Percentiles rank a stretch among this genome's conserved stretches.
Conservation (phyloP, 441 rosid species). For the Mallotus japonicus region DNA sequence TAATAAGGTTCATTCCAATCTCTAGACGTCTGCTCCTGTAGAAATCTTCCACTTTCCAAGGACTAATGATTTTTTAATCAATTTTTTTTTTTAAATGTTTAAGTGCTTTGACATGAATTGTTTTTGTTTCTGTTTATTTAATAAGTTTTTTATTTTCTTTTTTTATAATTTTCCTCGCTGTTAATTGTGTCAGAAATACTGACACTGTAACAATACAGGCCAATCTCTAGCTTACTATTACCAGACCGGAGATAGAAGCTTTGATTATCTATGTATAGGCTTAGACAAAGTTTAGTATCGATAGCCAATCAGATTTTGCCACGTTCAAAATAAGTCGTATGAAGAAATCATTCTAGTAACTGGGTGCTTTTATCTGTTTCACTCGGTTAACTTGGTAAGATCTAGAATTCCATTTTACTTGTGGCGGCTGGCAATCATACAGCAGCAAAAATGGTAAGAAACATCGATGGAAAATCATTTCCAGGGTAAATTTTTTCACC, state of each 20-base stretch:
- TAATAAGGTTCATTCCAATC: conserved; percentile 32
- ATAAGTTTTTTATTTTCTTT: neutral
- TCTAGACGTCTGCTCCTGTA: conserved; percentile 34
- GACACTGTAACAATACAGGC: conserved; percentile 35
- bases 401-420: too few relatives aligned
- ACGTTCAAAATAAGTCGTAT: conserved; percentile 2
- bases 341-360: too few relatives aligned
- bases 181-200: conserved; percentile 20
- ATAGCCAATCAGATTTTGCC: conserved; percentile 5
- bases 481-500: too few relatives aligned
- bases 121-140: neutral
- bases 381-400: too few relatives aligned
- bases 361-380: too few relatives aligned
- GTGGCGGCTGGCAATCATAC: too few relatives aligned
- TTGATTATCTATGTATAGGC: conserved; percentile 14
- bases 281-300: neutral
- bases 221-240: conserved; percentile 17
- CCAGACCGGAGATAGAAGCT: neutral
- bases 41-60: conserved; percentile 48
- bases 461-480: too few relatives aligned
- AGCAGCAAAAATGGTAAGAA: too few relatives aligned
- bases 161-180: conserved; percentile 10
- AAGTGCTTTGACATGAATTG: conserved; percentile 35
- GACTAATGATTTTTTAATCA: conserved; percentile 33
- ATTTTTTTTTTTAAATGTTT: neutral